Base-by-base conservation (phyloP, 208 protist species). In the Crithidia thermophila region DNA sequence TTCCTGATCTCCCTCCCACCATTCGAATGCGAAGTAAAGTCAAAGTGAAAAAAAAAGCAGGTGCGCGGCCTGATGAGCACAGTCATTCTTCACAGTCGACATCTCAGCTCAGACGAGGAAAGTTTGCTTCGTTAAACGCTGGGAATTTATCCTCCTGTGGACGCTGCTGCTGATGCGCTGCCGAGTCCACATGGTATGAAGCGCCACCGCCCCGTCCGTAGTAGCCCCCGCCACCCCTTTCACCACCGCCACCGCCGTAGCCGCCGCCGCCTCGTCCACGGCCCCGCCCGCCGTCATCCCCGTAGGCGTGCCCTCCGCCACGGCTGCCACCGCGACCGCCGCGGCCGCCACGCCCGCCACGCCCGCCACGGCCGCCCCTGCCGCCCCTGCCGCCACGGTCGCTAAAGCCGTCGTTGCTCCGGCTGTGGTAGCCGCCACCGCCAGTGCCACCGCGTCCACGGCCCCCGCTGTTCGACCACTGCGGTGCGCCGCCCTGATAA, bases 71-170 rank as follows among this genome's bases (percentile, higher is more conserved):
- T n/a, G n/a, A n/a, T n/a, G n/a, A n/a, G n/a, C n/a, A n/a, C n/a
- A n/a, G n/a, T n/a, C n/a, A n/a, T n/a, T n/a, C n/a, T n/a, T n/a
- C n/a, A n/a, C n/a, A n/a, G n/a, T n/a, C 20, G 9, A 42, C 43
- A 13, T 8, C 43, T 76, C 42, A 75, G n/a, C 43, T 43, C 10
- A 81, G 60, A 0, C 57, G 59, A 8, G 73, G 73, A 56, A 80
- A 80, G 58, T 75, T 75, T 0, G 27, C 36, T 30, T 68, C 62
- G 42, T 80, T 75, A 0, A 80, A 53, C 25, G 36, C 66, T 0
- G 68, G 74, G 18, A 72, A 69, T 39, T 43, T 47, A 37, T 66
- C 55, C 18, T 33, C 13, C 5, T 16, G 31, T 3, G 49, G 31
- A 31, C 30, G 51, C 36, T 46, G 33, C 11, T 57, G 30, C 8